Base-by-base conservation (phyloP, 2,329 filamentous ascomycete genomes). In the Fusarium anthophilum region DNA sequence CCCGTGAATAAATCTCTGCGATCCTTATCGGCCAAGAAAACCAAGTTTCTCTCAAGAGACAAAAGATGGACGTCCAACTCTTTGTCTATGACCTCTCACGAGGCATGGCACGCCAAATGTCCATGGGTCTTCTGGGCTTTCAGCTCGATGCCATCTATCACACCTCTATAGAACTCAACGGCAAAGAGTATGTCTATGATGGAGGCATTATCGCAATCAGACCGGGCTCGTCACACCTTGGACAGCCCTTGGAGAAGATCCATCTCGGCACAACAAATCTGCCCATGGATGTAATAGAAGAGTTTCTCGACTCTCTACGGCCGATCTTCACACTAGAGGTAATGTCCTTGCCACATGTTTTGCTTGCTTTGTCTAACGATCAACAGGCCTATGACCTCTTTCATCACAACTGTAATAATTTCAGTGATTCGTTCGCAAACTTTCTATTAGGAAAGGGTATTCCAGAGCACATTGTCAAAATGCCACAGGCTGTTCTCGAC, bases 331-430 rank as follows among this genome's bases (percentile, higher is more conserved):
- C 94, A 0, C 86, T 92, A 14, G 91, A 95, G 85, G 93, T 92
- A 82, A n/a, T 56, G 80, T 58, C 12, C 24, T 22, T 13, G 3
- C 39, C 44, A 5, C 22, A 3, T 18, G 2, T 14, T 32, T 50
- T 35, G 20, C 15, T 26, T 17, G 44, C n/a, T 38, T 22, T 12
- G 43, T 58, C 57, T 50, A 44, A 60, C 30, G 48, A 58, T 14
- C 5, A 14, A 24, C 73, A 94, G 90, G 93, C 94, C 2, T 98
- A 98, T 79, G 94, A 98, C 79, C 85, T 98, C 10, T 98, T 89
- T 81, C 94, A 85, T 77, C 95, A 98, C 83, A 99, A 99, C 81
- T 98, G 96, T 86, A 99, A 98, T 84, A 98, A 98, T 82, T 99
- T 98, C 82, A 94, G 93, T 8, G 96, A 98, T 79, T 95, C 98